A percentile compares a stretch with the other conserved stretches of the same genome.
These are phyloP conservation scores for Fraxinus angustifolia DNA, from an alignment of 305 asterid species.

Conservation along the genomic window DNA sequence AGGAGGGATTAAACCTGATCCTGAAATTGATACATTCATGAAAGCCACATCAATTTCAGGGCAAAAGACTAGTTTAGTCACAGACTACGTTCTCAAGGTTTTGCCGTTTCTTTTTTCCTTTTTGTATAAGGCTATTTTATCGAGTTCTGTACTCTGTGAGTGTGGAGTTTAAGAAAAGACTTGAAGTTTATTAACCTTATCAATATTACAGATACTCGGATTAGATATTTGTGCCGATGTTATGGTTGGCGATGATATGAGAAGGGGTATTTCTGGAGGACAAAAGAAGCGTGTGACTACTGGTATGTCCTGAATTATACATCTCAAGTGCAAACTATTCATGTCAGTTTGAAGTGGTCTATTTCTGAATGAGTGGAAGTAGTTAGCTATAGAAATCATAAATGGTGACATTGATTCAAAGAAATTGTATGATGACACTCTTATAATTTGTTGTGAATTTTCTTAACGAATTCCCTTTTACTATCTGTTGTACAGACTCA, in stretches of 20 bases:
- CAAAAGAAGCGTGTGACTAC: constrained; percentile 51
- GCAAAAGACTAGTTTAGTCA: constrained; percentile 42
- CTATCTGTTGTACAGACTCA: background rate
- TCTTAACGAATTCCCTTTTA: background rate
- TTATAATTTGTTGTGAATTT: background rate
- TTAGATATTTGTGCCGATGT: constrained; percentile 44
- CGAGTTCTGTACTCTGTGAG: background rate
- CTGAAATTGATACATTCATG: constrained; percentile 50
- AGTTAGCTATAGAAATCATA: background rate
- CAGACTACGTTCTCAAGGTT: constrained; percentile 54
- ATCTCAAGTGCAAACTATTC: background rate
- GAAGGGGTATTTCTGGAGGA: constrained; percentile 58
- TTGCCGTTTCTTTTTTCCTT: background rate
- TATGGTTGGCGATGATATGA: constrained; percentile 55
- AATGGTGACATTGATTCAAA: background rate
- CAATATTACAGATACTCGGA: constrained; percentile 39
- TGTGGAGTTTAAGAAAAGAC: background rate
- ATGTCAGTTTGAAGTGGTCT: background rate
- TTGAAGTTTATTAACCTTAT: background rate
- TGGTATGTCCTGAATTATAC: constrained; percentile 23
- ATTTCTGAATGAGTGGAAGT: background rate
- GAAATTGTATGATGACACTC: background rate
- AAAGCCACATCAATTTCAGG: constrained; percentile 45
- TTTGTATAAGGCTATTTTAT: background rate
- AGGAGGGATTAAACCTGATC: constrained; percentile 45